These are phyloP conservation scores for Balakata baccata DNA, from an alignment of 345 rosid genomes.

Conservation along the genomic window DNA sequence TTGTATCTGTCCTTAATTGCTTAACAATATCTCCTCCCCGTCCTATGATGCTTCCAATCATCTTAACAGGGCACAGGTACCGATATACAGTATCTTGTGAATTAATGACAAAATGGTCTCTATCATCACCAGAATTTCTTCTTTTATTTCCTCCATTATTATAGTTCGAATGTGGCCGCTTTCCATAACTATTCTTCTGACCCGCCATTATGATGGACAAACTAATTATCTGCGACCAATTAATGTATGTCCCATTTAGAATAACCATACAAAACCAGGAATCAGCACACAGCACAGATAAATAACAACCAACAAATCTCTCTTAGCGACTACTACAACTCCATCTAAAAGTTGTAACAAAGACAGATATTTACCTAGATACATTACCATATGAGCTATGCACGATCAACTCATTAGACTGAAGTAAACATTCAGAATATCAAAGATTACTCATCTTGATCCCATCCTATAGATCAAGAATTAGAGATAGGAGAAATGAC, in stretches of 20 bases:
- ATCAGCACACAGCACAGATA: not conserved
- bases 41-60: slow-evolving; percentile 93
- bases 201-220: slow-evolving; percentile 46
- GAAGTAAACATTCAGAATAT: not conserved
- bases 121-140: slow-evolving; percentile 66
- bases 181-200: slow-evolving; percentile 76
- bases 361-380: not conserved
- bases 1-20: slow-evolving; percentile 78
- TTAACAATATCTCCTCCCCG: slow-evolving; percentile 91
- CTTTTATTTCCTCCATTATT: slow-evolving; percentile 62
- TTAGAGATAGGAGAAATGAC: not conserved
- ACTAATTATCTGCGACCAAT: not conserved
- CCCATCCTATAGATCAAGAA: not conserved
- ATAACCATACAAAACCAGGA: not conserved
- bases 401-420: not conserved
- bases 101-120: slow-evolving; percentile 55
- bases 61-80: slow-evolving; percentile 76
- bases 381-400: not conserved
- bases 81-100: slow-evolving; percentile 77
- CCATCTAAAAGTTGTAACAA: not conserved
- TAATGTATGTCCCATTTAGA: not conserved
- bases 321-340: not conserved
- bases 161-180: slow-evolving; percentile 70
- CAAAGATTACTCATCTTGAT: not conserved
- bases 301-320: not conserved